Evolutionary conservation across 176 grass and related monocot genomes (phyloP), one percentile per base, ranked within the genome.

Genomic region (Zoysia pacifica): DNA sequence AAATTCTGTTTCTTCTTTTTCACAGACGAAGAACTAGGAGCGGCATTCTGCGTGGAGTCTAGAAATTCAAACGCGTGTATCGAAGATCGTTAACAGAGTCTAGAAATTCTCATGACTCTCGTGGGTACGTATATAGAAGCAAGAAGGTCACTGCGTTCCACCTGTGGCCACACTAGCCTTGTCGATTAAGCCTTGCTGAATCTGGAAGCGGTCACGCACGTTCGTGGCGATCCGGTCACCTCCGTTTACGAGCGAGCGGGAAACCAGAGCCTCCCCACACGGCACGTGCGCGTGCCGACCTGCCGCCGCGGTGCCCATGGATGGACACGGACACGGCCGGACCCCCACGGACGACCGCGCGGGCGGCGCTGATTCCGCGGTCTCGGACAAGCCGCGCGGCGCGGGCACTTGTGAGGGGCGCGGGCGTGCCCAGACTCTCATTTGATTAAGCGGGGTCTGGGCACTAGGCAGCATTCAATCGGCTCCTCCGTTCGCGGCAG

Each of bases 301-400:
- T 64, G 74, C 79, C 79, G 68, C 11, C 79, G 68, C 11, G 11
- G 2, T 42, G 79, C 48, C 18, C 28, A 11, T 6, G 13, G 6
- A 35, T 62, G 73, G 42, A 19, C 11, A 28, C 8, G 56, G 7
- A 20, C 28, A 0, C 28, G 28, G 18, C 54, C 54, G 16, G 52
- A 6, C 16, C 18, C 18, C 40, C 40, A 10, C 55, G 2, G 20
- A 11, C 51, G 40, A 13, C 18, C 40, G 65, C 63, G 63, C 44
- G 44, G 55, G 28, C 46, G 2, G 15, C 41, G 42, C 56, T 59
- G 56, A 75, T 62, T 14, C 58, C 74, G 58, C 58, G 15, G 62
- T 16, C 56, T 62, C 79, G 79, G 68, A 72, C 51, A 81, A 52
- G 36, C 69, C 79, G 56, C 79, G 68, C 56, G 19, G n/a, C 78